Base-by-base conservation (phyloP, 768 basidiomycete genomes). In the Podaxis mareebaensis region DNA sequence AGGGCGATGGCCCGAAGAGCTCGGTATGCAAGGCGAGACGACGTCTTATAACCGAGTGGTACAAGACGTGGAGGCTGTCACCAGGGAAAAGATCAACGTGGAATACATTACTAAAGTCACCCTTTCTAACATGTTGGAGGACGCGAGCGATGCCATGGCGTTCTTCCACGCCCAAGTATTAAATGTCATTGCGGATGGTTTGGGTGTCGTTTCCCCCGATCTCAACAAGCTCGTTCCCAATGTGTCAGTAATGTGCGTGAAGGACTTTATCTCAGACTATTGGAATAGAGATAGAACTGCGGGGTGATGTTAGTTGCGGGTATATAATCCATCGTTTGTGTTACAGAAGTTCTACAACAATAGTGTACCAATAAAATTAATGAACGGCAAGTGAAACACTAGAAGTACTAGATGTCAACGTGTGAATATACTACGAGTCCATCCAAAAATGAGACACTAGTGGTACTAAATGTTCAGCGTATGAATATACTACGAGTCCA, bases 1-100 rank as follows among this genome's bases (percentile, higher is more conserved):
- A 39, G 26, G 22, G 10, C 13, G 22, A 30, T 61, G 60, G 60
- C 60, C 60, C 7, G 49, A 61, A 17, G 60, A 61, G n/a, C 30
- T 61, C 10, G 51, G 60, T n/a, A 61, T 61, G 60, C 17, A 15
- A n/a, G 26, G 60, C 4, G 48, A 61, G n/a, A 61, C 49, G 11
- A 61, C 60, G 5, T 33, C 60, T 15, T 61, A 52, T 33, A 61
- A 61, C 30, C 17, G 39, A 8, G 17, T 61, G 17, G 30, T 61
- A 40, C 48, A 30, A 33, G 49, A 61, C 4, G 60, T 26, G 10
- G 60, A 61, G 28, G 33, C 48, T 26, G 60, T 61, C 5, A 40
- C 51, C 8, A 49, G 33, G 13, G 39, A 33, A 26, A 61, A 40
- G 36, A 20, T 61, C n/a, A 7, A 40, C 13, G 60, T 61, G 28